Base-by-base conservation (phyloP, 2,329 filamentous ascomycete species). In the Sclerotinia borealis region DNA sequence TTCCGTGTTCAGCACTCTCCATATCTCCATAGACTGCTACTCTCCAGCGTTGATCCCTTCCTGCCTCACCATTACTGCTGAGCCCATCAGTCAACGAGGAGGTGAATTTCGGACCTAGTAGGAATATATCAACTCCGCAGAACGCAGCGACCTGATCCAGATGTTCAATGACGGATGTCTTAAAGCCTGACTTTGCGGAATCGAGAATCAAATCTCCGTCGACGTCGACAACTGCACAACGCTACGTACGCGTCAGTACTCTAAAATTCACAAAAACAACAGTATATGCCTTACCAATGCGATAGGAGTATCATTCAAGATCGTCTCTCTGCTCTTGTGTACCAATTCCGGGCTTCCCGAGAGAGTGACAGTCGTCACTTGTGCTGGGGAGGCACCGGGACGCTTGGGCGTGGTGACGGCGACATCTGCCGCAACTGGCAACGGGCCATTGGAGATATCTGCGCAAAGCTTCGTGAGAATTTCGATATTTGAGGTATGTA, bases 1-100 rank as follows among this genome's bases (percentile, higher is more conserved):
- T 99, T 62, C 95, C 95, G 77, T 98, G 93, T 77, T 99, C 95
- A 34, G 92, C 90, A 69, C 92, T 96, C 78, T 98, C 87, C 77
- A 95, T 89, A 75, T 99, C 95, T 61, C 95, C 93, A 72, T 95
- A 99, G 68, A 99, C 96, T 71, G 92, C 90, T 66, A 97, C 89
- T 74, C 93, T 88, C 80, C 96, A 92, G 70, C 93, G 87, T 76
- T 95, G 91, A 76, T 97, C 93, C 71, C 88, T 80, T 71, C 91
- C 89, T 70, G 90, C 88, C 72, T 95, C 88, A 36, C 85, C 85
- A 74, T 87, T 86, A 68, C 90, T 92, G 51, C 90, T 90, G 67
- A 90, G 81, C 47, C 87, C 83, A 63, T 89, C 86, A 50, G 89
- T 87, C 69, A 96, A 60, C n/a, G 59, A 87, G 15, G 91, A 89